A percentile compares a stretch with the other conserved stretches of the same genome.
Conservation (phyloP, 345 rosid genomes). For the thale cress (Arabidopsis thaliana) region DNA sequence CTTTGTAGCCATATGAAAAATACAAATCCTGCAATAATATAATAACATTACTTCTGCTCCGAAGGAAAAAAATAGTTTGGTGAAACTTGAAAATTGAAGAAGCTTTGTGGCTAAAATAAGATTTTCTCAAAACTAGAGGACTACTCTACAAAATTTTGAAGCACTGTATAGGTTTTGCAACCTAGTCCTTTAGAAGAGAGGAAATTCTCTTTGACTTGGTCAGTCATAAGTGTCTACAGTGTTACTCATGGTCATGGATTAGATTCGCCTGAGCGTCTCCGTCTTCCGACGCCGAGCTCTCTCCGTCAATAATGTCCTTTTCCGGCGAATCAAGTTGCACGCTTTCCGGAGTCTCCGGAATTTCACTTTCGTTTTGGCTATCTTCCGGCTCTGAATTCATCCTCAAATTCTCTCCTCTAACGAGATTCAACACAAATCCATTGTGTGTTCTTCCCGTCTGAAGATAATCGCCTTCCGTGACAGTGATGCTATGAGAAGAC, state of each 20-base stretch:
- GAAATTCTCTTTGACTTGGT: conserved; percentile 10
- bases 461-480: conserved; percentile 80
- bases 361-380: conserved; percentile 40
- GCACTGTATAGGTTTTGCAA: conserved; percentile 2
- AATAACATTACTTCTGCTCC: not conserved
- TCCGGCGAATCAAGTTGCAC: conserved; percentile 71
- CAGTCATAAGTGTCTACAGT: not conserved
- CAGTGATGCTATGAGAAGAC: conserved; percentile 57
- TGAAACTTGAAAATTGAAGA: not conserved
- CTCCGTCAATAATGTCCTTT: conserved; percentile 59
- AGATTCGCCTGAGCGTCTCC: conserved; percentile 35
- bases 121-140: not conserved
- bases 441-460: conserved; percentile 73
- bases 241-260: not conserved
- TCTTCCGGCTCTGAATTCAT: conserved; percentile 51
- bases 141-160: conserved; percentile 8
- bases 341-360: conserved; percentile 69
- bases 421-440: conserved; percentile 79
- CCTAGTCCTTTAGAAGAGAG: conserved; percentile 5
- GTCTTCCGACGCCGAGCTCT: conserved; percentile 69
- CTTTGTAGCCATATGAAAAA: not conserved
- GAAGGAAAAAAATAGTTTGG: not conserved
- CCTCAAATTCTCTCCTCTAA: conserved; percentile 63
- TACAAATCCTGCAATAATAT: not conserved
- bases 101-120: not conserved